Evolutionary conservation across 2,329 filamentous ascomycete species (phyloP).

Genomic region (Ilyonectria destructans): DNA sequence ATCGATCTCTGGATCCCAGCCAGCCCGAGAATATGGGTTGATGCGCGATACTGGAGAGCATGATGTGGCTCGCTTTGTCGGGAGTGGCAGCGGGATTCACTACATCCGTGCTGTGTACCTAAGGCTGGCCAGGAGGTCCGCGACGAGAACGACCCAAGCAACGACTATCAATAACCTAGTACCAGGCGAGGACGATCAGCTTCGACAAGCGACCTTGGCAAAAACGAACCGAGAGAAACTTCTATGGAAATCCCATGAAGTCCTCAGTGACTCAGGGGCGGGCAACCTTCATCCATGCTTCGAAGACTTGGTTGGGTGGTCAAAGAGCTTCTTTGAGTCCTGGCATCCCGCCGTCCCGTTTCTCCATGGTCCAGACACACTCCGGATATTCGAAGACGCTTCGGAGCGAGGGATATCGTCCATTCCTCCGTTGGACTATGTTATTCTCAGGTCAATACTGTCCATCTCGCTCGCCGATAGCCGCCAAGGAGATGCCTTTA

Average conservation of each 20-base stretch:
- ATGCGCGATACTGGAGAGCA: conserved; percentile 67
- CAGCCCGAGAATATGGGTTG: conserved; percentile 56
- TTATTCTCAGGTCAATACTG: conserved; percentile 65
- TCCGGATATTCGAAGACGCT: conserved; percentile 63
- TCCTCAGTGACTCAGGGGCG: conserved; percentile 25
- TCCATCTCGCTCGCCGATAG: conserved; percentile 70
- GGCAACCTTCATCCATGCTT: conserved; percentile 52
- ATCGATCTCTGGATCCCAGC: conserved; percentile 46
- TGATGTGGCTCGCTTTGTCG: conserved; percentile 68
- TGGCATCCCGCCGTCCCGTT: conserved; percentile 74
- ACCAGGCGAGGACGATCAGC: conserved; percentile 71
- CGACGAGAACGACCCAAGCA: conserved; percentile 37
- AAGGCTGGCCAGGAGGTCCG: conserved; percentile 56
- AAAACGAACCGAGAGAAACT: conserved; percentile 36
- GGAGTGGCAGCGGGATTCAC: conserved; percentile 73
- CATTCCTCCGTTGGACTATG: conserved; percentile 55
- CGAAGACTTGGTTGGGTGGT: conserved; percentile 66
- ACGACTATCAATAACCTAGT: conserved; percentile 57
- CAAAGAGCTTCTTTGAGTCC: conserved; percentile 68
- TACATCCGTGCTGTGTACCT: conserved; percentile 71
- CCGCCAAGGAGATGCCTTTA: conserved; percentile 57
- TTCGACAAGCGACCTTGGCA: conserved; percentile 48
- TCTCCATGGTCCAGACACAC: conserved; percentile 67
- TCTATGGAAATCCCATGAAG: conserved; percentile 58
- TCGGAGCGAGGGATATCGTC: conserved; percentile 52